These are phyloP conservation scores for Suillus hirtellus DNA, from an alignment of 768 basidiomycete species.

Conservation along the genomic window DNA sequence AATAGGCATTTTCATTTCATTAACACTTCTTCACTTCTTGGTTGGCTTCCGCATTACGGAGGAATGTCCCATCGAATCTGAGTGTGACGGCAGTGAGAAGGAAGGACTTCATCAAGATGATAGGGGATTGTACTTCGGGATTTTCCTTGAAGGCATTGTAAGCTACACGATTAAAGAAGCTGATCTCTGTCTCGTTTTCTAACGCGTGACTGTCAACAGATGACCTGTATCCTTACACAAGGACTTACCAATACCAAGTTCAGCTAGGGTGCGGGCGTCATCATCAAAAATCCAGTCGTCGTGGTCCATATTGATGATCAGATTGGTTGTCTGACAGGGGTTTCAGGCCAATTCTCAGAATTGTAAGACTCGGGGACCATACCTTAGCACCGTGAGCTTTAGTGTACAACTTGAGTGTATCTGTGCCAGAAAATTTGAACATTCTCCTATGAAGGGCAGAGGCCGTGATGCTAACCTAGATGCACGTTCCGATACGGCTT, in stretches of 20 bases:
- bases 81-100: not conserved
- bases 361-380: constrained; percentile 12
- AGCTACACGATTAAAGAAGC: constrained; percentile 77
- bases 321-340: constrained; percentile 77
- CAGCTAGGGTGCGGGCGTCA: constrained; percentile 61
- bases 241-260: constrained; percentile 72
- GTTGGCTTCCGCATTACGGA: constrained; percentile 12
- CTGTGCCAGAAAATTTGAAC: constrained; percentile 39
- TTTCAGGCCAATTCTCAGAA: not conserved
- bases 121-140: constrained; percentile 61
- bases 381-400: constrained; percentile 96
- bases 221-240: constrained; percentile 1
- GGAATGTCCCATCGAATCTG: constrained; percentile 31
- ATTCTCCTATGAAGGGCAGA: not conserved
- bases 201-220: not conserved
- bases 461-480: constrained; percentile 53
- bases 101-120: not conserved
- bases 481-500: constrained; percentile 79
- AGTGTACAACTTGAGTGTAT: constrained; percentile 93
- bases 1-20: constrained; percentile 22
- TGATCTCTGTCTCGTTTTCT: constrained; percentile 98
- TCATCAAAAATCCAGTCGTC: constrained; percentile 90
- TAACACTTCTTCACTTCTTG: constrained; percentile 10
- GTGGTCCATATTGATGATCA: constrained; percentile 96
- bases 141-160: constrained; percentile 83